A percentile compares a stretch with the other conserved stretches of the same genome.
These are phyloP conservation scores for Arthroderma sp. DNA, from an alignment of 2,329 filamentous ascomycete genomes.

Conservation along the genomic window DNA sequence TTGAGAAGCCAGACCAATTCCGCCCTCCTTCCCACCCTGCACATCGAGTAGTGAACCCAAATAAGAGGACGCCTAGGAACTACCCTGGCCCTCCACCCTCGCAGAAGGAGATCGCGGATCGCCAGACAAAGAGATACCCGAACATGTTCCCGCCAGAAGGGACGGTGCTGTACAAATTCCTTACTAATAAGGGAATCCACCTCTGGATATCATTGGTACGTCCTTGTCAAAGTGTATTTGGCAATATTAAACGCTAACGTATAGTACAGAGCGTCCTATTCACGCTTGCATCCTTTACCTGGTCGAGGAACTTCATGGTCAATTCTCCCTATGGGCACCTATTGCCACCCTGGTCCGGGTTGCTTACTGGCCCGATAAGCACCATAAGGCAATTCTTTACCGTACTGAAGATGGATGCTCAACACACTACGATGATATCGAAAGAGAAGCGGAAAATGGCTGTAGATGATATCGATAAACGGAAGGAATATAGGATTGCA, in stretches of 20 bases:
- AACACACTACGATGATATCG: slow-evolving; percentile 56
- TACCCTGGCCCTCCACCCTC: slow-evolving; percentile 62
- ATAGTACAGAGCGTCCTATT: slow-evolving; percentile 50
- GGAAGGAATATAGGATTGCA: slow-evolving; percentile 70
- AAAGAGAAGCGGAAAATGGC: slow-evolving; percentile 59
- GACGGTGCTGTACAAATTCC: slow-evolving; percentile 72
- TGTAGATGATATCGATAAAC: slow-evolving; percentile 78
- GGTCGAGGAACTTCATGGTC: slow-evolving; percentile 63
- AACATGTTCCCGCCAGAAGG: slow-evolving; percentile 78
- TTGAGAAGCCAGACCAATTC: slow-evolving; percentile 82
- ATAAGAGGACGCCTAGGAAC: slow-evolving; percentile 44
- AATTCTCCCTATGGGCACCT: slow-evolving; percentile 71
- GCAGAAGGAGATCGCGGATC: slow-evolving; percentile 52
- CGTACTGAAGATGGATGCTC: slow-evolving; percentile 64
- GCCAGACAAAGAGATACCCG: slow-evolving; percentile 64
- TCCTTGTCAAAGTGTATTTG: slow-evolving; percentile 12
- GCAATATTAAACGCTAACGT: background rate
- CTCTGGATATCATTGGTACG: slow-evolving; percentile 70
- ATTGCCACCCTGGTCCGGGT: slow-evolving; percentile 57
- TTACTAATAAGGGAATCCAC: slow-evolving; percentile 66
- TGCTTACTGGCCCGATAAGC: slow-evolving; percentile 56
- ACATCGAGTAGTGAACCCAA: slow-evolving; percentile 46
- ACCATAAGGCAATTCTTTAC: slow-evolving; percentile 55
- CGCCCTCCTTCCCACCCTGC: slow-evolving; percentile 81
- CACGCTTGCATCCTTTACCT: slow-evolving; percentile 58